These are phyloP conservation scores for Crotalaria pallida DNA, from an alignment of 306 rosid genomes.

Conservation along the genomic window DNA sequence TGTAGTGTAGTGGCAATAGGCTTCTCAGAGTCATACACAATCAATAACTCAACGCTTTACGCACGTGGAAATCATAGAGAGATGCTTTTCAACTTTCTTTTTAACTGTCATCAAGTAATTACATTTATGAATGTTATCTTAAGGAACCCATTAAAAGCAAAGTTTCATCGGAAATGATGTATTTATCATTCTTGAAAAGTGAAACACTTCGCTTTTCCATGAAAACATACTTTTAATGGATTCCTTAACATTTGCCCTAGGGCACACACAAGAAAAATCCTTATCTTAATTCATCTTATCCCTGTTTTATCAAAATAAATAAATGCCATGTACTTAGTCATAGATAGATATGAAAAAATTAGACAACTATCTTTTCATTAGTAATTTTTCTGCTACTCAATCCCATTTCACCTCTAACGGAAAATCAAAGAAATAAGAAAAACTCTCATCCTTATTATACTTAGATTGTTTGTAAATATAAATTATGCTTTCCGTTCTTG, in stretches of 20 bases:
- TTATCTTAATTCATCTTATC: neutral
- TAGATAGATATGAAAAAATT: constrained; percentile 1
- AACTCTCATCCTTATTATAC: constrained; percentile 9
- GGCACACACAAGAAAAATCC: too few species aligned
- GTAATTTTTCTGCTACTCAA: neutral
- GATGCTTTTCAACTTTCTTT: neutral
- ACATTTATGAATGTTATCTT: constrained; percentile 3
- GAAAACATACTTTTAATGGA: too few species aligned
- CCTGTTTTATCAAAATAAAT: neutral
- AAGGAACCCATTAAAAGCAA: too few species aligned
- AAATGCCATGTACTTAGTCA: neutral
- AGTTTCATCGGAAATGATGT: too few species aligned
- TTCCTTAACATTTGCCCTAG: too few species aligned
- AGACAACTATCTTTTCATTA: constrained; percentile 1
- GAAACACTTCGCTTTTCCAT: too few species aligned
- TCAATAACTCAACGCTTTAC: neutral
- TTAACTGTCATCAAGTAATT: neutral
- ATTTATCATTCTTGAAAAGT: too few species aligned
- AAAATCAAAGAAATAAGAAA: constrained; percentile 4
- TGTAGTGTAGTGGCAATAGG: neutral
- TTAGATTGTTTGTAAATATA: constrained; percentile 7
- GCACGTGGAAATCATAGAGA: too few species aligned
- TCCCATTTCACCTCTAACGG: neutral
- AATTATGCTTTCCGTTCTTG: constrained; percentile 14
- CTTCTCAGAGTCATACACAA: neutral